A percentile compares a stretch with the other conserved stretches of the same genome.
Conservation (phyloP, 257 asterid genomes). For the Cinchona pubescens region DNA sequence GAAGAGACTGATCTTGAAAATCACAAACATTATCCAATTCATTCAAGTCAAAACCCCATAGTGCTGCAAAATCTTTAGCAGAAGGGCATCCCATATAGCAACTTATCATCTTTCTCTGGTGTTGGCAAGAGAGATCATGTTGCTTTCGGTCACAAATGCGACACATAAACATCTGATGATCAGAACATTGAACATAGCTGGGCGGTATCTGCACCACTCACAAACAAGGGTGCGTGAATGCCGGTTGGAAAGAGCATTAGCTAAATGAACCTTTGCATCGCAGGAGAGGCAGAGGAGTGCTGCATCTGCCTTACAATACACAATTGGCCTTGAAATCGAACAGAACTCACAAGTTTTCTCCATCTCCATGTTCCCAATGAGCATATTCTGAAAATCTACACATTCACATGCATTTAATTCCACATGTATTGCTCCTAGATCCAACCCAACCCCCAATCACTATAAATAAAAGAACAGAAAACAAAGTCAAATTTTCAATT, state of each 20-base stretch:
- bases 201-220: slow-evolving; percentile 47
- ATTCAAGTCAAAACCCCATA: slow-evolving; percentile 62
- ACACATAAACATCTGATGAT: slow-evolving; percentile 66
- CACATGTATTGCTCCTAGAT: background rate
- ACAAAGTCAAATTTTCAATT: slow-evolving; percentile 1
- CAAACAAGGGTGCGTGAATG: slow-evolving; percentile 76
- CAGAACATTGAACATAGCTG: slow-evolving; percentile 53
- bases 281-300: slow-evolving; percentile 88
- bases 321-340: slow-evolving; percentile 53
- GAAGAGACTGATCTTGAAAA: slow-evolving; percentile 19
- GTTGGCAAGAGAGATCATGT: slow-evolving; percentile 46
- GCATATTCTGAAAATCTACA: slow-evolving; percentile 8
- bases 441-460: background rate
- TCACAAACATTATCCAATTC: slow-evolving; percentile 23
- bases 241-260: slow-evolving; percentile 73
- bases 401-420: slow-evolving; percentile 19
- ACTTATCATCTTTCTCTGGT: slow-evolving; percentile 40
- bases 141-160: slow-evolving; percentile 47
- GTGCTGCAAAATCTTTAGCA: slow-evolving; percentile 60
- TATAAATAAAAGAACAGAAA: background rate
- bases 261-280: slow-evolving; percentile 83
- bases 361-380: slow-evolving; percentile 29
- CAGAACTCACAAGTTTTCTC: slow-evolving; percentile 77
- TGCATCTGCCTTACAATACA: slow-evolving; percentile 77
- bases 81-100: slow-evolving; percentile 79